Evolutionary conservation across 495 filamentous ascomycete species (phyloP).

Genomic region (Evernia prunastri): DNA sequence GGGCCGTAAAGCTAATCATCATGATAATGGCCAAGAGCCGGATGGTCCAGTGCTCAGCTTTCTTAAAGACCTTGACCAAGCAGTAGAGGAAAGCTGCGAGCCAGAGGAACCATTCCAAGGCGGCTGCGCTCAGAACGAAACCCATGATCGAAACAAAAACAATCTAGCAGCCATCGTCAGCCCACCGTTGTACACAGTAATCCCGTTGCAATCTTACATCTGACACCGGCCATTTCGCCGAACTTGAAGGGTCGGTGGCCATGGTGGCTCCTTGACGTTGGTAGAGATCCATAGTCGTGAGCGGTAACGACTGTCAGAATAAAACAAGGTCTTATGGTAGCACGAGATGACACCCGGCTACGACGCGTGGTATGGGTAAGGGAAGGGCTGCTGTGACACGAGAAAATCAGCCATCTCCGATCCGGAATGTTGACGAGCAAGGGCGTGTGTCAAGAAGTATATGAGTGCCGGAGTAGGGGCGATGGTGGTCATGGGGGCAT

Average conservation of each 20-base stretch:
- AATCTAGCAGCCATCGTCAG: slow-evolving; percentile 44
- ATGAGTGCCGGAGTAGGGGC: not conserved
- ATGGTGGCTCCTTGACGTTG: slow-evolving; percentile 1
- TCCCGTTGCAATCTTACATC: slow-evolving; percentile 4
- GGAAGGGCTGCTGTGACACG: not conserved
- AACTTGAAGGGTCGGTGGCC: not conserved
- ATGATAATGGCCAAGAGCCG: slow-evolving; percentile 69
- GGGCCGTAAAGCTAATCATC: slow-evolving; percentile 59
- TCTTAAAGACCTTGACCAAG: slow-evolving; percentile 77
- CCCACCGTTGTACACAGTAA: not conserved
- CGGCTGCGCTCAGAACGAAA: slow-evolving; percentile 72
- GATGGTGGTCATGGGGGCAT: not conserved
- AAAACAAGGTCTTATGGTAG: not conserved
- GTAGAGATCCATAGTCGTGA: not conserved
- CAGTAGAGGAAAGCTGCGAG: slow-evolving; percentile 90
- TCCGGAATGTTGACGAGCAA: not conserved
- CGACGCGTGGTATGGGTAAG: not conserved
- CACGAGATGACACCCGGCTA: not conserved
- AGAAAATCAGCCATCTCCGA: not conserved
- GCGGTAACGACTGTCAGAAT: slow-evolving; percentile 1
- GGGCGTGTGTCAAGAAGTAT: not conserved
- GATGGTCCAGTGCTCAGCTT: slow-evolving; percentile 83
- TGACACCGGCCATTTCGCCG: slow-evolving; percentile 6
- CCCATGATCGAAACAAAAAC: slow-evolving; percentile 79
- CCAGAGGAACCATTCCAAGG: slow-evolving; percentile 94